Evolutionary conservation across 257 asterid species (phyloP).

Genomic region (Eucommia ulmoides): DNA sequence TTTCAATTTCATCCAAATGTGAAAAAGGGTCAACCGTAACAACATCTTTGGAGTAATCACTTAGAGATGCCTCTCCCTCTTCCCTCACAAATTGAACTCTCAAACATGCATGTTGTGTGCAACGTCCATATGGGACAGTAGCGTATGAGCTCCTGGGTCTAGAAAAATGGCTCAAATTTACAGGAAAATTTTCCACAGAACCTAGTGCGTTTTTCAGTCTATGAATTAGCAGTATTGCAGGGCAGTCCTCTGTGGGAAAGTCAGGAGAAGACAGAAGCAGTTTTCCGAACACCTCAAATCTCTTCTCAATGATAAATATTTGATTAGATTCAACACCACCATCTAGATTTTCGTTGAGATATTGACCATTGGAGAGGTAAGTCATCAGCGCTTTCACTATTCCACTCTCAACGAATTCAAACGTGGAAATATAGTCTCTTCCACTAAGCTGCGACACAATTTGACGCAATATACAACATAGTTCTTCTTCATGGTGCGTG

Average conservation of each 20-base stretch:
- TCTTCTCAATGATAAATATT: constrained; percentile 31
- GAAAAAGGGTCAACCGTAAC: constrained; percentile 82
- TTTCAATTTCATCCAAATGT: constrained; percentile 51
- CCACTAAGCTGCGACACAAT: constrained; percentile 60
- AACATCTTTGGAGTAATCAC: constrained; percentile 38
- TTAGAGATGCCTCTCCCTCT: constrained; percentile 37
- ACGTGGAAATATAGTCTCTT: constrained; percentile 64
- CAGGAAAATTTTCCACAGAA: constrained; percentile 76
- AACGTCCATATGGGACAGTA: constrained; percentile 60
- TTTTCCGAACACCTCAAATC: constrained; percentile 66
- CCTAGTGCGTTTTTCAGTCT: constrained; percentile 71
- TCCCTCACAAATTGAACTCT: constrained; percentile 69
- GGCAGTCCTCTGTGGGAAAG: constrained; percentile 23
- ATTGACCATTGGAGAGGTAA: constrained; percentile 46
- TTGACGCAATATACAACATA: constrained; percentile 36
- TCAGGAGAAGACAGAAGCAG: constrained; percentile 36
- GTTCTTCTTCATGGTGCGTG: constrained; percentile 42
- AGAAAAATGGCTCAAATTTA: constrained; percentile 34
- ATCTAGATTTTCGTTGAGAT: constrained; percentile 23
- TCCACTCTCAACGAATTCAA: constrained; percentile 97
- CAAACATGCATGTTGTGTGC: constrained; percentile 61
- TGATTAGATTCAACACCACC: constrained; percentile 8
- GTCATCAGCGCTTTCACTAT: constrained; percentile 51
- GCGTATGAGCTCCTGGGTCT: constrained; percentile 58
- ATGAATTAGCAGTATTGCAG: constrained; percentile 32